A percentile compares a stretch with the other conserved stretches of the same genome.
Evolutionary conservation across 2,329 filamentous ascomycete species (phyloP).

Genomic region (Talaromyces funiculosus): DNA sequence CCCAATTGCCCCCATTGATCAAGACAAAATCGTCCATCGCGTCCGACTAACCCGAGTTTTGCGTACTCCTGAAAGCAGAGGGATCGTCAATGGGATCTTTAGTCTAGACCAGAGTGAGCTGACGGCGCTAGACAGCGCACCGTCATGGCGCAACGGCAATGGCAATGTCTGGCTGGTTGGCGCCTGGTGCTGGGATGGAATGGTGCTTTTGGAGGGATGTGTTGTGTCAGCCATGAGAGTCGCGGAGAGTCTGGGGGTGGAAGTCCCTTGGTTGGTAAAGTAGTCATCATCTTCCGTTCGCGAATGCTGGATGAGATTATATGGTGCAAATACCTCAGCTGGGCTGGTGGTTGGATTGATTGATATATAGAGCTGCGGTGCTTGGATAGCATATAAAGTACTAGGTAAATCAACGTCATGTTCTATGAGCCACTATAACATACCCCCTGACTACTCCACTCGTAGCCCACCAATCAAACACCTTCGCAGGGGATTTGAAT

Average conservation of each 20-base stretch:
- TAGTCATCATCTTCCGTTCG: too few species aligned
- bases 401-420: too few species aligned
- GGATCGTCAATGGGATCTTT: background rate
- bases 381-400: too few species aligned
- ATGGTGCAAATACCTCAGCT: too few species aligned
- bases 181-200: conserved; percentile 61
- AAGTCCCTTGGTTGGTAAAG: too few species aligned
- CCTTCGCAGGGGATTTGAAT: conserved; percentile 26
- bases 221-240: too few species aligned
- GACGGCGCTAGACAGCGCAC: too few species aligned
- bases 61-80: background rate
- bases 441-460: conserved; percentile 35
- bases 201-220: conserved; percentile 59
- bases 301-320: too few species aligned
- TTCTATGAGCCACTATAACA: conserved; percentile 33
- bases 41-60: background rate
- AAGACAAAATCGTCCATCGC: background rate
- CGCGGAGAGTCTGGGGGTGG: too few species aligned
- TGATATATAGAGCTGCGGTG: too few species aligned
- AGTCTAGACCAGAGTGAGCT: too few species aligned
- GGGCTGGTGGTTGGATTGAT: too few species aligned
- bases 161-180: conserved; percentile 52
- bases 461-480: conserved; percentile 42
- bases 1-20: background rate
- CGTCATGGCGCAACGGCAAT: conserved; percentile 46